Evolutionary conservation across 2,329 filamentous ascomycete species (phyloP).

Genomic region (Stachybotrys chartarum): DNA sequence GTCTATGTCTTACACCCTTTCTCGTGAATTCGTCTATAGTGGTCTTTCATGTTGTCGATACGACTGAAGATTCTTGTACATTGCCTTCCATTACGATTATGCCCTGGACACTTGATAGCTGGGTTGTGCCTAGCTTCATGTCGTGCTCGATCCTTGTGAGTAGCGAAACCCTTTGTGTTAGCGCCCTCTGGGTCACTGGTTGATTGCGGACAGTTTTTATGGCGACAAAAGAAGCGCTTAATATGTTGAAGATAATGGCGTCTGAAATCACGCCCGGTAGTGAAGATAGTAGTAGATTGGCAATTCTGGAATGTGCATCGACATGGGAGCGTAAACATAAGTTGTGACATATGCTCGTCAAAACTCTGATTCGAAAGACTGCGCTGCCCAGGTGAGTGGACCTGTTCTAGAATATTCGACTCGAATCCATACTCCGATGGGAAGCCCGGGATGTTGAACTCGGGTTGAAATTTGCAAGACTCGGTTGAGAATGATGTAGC

Average conservation of each 20-base stretch:
- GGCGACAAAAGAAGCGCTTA: slow-evolving; percentile 2
- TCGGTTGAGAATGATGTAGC: not conserved
- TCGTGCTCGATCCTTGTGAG: slow-evolving; percentile 2
- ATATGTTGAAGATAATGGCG: slow-evolving; percentile 2
- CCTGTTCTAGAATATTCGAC: not conserved
- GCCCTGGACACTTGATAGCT: not conserved
- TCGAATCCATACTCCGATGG: not conserved
- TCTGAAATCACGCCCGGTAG: slow-evolving; percentile 1
- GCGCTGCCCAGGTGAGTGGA: not conserved
- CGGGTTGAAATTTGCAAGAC: not conserved
- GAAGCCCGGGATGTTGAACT: no score
- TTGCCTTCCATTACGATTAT: not conserved
- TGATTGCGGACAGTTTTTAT: slow-evolving; percentile 2
- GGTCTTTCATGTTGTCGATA: slow-evolving; percentile 3
- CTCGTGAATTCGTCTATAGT: slow-evolving; percentile 1
- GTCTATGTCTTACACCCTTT: slow-evolving; percentile 1
- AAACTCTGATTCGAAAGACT: not conserved
- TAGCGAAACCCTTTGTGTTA: slow-evolving; percentile 1
- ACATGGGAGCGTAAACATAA: not conserved
- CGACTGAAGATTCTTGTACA: slow-evolving; percentile 2
- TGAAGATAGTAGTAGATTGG: slow-evolving; percentile 1
- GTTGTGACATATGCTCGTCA: slow-evolving; percentile 1
- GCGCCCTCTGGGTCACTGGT: not conserved
- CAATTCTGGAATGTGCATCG: slow-evolving; percentile 1
- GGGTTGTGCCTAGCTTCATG: slow-evolving; percentile 3